Conservation (phyloP, 73 alveolate genomes). For the Diophrys appendiculata region DNA sequence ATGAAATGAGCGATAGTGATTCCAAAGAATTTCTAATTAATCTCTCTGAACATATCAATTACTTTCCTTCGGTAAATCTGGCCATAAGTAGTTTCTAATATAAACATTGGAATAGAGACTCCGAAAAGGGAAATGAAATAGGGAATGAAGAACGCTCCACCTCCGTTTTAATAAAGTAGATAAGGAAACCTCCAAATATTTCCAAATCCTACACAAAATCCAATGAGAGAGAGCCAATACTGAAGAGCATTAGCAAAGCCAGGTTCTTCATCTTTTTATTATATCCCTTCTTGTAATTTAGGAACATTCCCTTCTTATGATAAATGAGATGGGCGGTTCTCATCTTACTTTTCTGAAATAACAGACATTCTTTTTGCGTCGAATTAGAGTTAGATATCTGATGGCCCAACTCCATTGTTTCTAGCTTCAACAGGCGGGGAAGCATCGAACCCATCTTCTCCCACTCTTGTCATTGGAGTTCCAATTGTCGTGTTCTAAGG, state of each 20-base stretch:
- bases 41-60: slow-evolving; percentile 29
- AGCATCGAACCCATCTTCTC: no score
- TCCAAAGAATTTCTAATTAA: slow-evolving; percentile 31
- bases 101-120: slow-evolving; percentile 56
- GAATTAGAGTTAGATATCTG: no score
- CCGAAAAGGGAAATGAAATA: slow-evolving; percentile 35
- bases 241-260: not conserved
- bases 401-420: no score
- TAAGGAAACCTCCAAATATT: slow-evolving; percentile 77
- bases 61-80: slow-evolving; percentile 43
- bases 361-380: no score
- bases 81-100: slow-evolving; percentile 62
- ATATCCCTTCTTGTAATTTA: no score
- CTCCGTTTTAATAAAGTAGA: slow-evolving; percentile 36
- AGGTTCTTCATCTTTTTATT: no score
- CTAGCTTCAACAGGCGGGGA: no score
- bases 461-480: no score
- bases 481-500: no score
- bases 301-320: no score
- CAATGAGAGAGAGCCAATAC: slow-evolving; percentile 54
- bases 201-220: slow-evolving; percentile 74
- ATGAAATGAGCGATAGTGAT: slow-evolving; percentile 25
- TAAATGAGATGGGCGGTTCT: no score
- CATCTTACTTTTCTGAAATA: no score
- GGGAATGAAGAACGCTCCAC: slow-evolving; percentile 71